A percentile compares a stretch with the other conserved stretches of the same genome.
Evolutionary conservation across 129 eudicot species (phyloP).

Genomic region (Chrysanthemum seticuspe): DNA sequence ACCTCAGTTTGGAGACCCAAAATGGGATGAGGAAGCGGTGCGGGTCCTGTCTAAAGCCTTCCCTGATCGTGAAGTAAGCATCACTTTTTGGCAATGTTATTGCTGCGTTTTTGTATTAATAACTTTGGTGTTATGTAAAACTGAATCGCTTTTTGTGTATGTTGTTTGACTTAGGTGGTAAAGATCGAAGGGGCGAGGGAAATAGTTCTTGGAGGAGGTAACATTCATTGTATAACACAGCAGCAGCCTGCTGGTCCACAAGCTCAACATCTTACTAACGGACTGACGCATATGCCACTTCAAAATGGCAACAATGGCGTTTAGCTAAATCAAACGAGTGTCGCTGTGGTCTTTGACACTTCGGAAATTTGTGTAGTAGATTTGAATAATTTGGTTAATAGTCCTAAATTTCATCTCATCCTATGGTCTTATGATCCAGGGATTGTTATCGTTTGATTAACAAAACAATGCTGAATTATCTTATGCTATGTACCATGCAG

Average conservation of each 20-base stretch:
- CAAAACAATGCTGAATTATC: too few species aligned
- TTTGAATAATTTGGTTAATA: neutral
- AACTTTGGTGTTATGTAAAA: neutral
- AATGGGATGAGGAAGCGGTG: conserved; percentile 92
- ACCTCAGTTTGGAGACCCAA: conserved; percentile 91
- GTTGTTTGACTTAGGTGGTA: conserved; percentile 56
- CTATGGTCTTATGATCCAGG: too few species aligned
- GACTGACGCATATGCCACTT: neutral
- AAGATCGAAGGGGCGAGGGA: conserved; percentile 86
- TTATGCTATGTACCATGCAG: too few species aligned
- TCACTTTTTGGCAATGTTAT: neutral
- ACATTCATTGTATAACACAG: conserved; percentile 93
- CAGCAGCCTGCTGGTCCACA: conserved; percentile 70
- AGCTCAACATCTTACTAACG: neutral
- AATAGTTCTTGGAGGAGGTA: conserved; percentile 90
- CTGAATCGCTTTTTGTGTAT: neutral
- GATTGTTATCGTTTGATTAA: too few species aligned
- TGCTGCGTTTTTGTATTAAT: neutral
- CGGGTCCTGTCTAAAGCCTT: conserved; percentile 63
- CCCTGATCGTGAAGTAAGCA: conserved; percentile 69
- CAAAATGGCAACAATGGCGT: neutral
- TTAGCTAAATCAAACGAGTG: neutral
- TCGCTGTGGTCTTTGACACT: neutral
- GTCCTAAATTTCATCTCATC: neutral
- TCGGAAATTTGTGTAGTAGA: neutral